Evolutionary conservation across 2,329 filamentous ascomycete genomes (phyloP).

Genomic region (Zymoseptoria passerinii): DNA sequence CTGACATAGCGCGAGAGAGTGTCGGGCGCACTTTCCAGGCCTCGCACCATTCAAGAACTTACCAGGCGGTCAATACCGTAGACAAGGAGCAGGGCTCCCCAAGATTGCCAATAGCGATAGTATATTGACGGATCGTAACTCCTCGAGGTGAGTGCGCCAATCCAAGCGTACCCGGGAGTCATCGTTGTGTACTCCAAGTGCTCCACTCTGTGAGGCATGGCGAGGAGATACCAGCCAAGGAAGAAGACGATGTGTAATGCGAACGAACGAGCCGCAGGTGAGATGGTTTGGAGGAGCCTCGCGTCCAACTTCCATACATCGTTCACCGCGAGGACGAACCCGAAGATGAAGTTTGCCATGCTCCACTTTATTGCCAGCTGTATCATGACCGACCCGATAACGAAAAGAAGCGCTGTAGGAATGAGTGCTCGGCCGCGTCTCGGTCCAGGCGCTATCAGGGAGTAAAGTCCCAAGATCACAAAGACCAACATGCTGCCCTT

Average conservation of each 20-base stretch:
- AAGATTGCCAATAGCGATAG: conserved; percentile 50
- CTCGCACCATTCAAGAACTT: neutral
- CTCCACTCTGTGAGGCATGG: neutral
- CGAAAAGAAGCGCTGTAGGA: conserved; percentile 1
- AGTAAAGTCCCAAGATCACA: conserved; percentile 3
- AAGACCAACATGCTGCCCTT: conserved; percentile 11
- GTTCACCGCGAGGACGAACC: neutral
- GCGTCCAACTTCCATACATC: conserved; percentile 1
- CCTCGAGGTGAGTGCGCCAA: conserved; percentile 39
- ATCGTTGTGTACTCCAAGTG: conserved; percentile 32
- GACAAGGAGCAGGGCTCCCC: conserved; percentile 47
- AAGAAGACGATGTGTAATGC: conserved; percentile 3
- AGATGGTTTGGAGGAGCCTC: neutral
- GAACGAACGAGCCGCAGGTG: neutral
- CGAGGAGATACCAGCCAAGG: conserved; percentile 7
- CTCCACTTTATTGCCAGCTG: neutral
- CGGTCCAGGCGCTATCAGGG: neutral
- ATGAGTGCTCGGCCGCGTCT: neutral
- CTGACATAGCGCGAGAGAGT: too few species aligned
- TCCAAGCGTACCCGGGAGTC: conserved; percentile 50
- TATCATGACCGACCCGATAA: conserved; percentile 1
- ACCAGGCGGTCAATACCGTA: conserved; percentile 42
- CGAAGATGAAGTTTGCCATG: neutral
- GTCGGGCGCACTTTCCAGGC: too few species aligned
- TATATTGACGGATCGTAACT: conserved; percentile 18